Conservation (phyloP, 1,139 yeast genomes). For the Suhomyces guaymorum region DNA sequence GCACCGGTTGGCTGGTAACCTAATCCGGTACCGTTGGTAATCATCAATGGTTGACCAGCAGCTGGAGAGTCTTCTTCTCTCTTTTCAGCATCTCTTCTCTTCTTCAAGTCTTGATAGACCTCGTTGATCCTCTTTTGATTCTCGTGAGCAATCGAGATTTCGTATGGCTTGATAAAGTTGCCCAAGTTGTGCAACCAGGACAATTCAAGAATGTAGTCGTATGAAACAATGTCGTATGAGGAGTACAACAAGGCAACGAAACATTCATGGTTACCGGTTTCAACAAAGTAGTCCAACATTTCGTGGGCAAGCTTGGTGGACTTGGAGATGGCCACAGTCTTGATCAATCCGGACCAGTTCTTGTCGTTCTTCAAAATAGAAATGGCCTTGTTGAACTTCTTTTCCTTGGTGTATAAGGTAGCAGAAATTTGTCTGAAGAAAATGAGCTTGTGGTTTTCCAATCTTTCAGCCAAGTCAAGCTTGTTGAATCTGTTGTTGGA, state of each 20-base stretch:
- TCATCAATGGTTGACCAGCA: constrained; percentile 58
- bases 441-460: constrained; percentile 86
- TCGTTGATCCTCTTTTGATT: constrained; percentile 67
- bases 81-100: constrained; percentile 62
- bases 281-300: constrained; percentile 86
- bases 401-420: constrained; percentile 86
- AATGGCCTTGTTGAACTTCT: constrained; percentile 89
- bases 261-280: constrained; percentile 95
- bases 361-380: constrained; percentile 87
- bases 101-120: constrained; percentile 68
- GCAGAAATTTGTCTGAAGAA: constrained; percentile 98
- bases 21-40: constrained; percentile 60
- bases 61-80: constrained; percentile 47
- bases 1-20: constrained; percentile 68
- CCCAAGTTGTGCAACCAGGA: constrained; percentile 85
- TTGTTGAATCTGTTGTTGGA: constrained; percentile 90
- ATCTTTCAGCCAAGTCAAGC: constrained; percentile 85
- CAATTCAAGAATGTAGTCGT: constrained; percentile 84
- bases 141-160: constrained; percentile 79
- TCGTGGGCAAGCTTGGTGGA: constrained; percentile 86
- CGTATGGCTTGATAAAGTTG: constrained; percentile 86
- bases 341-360: constrained; percentile 92
- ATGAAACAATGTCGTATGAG: constrained; percentile 76
- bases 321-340: constrained; percentile 84
- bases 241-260: constrained; percentile 87